These are phyloP conservation scores for Bipolaris cookei DNA, from an alignment of 2,329 filamentous ascomycete genomes.

Conservation along the genomic window DNA sequence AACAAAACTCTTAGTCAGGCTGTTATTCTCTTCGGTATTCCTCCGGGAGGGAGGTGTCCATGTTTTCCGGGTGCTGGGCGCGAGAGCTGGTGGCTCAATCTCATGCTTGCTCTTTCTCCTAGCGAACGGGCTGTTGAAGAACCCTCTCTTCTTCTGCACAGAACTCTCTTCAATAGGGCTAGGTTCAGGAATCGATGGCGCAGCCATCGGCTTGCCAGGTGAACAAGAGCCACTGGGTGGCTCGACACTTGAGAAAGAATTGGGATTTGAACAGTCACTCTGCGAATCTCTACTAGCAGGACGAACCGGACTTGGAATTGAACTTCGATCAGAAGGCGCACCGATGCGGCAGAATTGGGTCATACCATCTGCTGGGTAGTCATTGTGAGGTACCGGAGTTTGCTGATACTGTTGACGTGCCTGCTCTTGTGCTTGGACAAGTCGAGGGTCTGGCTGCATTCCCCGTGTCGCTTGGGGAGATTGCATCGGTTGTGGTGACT, in stretches of 20 bases:
- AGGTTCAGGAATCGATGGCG: conserved; percentile 28
- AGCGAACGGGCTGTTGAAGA: conserved; percentile 91
- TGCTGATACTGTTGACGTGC: conserved; percentile 49
- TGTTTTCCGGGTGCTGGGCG: conserved; percentile 57
- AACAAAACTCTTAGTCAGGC: conserved; percentile 50
- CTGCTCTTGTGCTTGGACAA: conserved; percentile 47
- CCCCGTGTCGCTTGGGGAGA: conserved; percentile 21
- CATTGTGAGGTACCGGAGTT: conserved; percentile 82
- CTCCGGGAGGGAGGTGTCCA: conserved; percentile 57
- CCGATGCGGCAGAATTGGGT: conserved; percentile 91
- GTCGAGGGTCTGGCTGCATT: conserved; percentile 44
- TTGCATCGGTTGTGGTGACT: conserved; percentile 13
- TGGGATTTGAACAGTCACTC: conserved; percentile 89
- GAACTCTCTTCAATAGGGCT: conserved; percentile 50
- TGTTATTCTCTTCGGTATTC: conserved; percentile 46
- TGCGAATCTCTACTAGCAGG: conserved; percentile 86
- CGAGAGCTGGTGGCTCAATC: conserved; percentile 64
- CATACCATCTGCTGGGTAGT: conserved; percentile 95
- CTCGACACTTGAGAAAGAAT: conserved; percentile 86
- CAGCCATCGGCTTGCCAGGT: conserved; percentile 65
- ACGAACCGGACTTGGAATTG: conserved; percentile 70
- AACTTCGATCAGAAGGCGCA: conserved; percentile 72
- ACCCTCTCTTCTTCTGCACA: conserved; percentile 76
- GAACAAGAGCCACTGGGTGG: conserved; percentile 75
- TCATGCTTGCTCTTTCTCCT: conserved; percentile 85